These are phyloP conservation scores for Juncus effusus DNA, from an alignment of 176 grass and related monocot genomes.

Conservation along the genomic window DNA sequence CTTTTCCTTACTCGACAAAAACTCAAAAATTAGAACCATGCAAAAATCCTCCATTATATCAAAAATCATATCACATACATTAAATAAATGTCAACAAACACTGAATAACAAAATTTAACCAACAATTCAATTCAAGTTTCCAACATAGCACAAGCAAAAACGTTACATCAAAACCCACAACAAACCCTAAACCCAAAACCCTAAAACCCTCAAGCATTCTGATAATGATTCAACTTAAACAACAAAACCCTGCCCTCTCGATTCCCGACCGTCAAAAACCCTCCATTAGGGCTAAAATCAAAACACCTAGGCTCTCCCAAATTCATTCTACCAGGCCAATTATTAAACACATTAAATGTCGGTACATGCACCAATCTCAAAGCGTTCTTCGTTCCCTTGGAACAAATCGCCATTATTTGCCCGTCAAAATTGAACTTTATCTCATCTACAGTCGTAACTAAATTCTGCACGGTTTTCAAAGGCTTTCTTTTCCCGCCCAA, in stretches of 20 bases:
- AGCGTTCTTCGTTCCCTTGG: slow-evolving; percentile 55
- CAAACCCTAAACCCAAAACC: not conserved
- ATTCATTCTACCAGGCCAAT: slow-evolving; percentile 58
- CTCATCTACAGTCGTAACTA: slow-evolving; percentile 46
- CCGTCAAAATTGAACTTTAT: slow-evolving; percentile 75
- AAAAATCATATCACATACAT: no score
- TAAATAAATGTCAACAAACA: no score
- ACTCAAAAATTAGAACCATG: no score
- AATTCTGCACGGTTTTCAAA: slow-evolving; percentile 59
- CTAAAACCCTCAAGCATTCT: slow-evolving; percentile 27
- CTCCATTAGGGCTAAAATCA: slow-evolving; percentile 74
- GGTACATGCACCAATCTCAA: slow-evolving; percentile 72
- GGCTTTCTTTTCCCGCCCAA: slow-evolving; percentile 60
- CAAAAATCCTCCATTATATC: no score
- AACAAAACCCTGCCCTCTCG: slow-evolving; percentile 60
- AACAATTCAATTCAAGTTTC: not conserved
- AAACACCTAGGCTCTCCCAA: slow-evolving; percentile 50
- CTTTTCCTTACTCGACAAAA: no score
- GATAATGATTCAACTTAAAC: slow-evolving; percentile 81
- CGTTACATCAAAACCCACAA: not conserved
- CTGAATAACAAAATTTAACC: no score
- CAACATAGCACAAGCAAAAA: not conserved
- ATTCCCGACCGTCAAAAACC: slow-evolving; percentile 66
- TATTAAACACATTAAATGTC: slow-evolving; percentile 64
- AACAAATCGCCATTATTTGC: slow-evolving; percentile 69